Conservation (phyloP, 768 basidiomycete genomes). For the Chalciporus pseudorubinellus region DNA sequence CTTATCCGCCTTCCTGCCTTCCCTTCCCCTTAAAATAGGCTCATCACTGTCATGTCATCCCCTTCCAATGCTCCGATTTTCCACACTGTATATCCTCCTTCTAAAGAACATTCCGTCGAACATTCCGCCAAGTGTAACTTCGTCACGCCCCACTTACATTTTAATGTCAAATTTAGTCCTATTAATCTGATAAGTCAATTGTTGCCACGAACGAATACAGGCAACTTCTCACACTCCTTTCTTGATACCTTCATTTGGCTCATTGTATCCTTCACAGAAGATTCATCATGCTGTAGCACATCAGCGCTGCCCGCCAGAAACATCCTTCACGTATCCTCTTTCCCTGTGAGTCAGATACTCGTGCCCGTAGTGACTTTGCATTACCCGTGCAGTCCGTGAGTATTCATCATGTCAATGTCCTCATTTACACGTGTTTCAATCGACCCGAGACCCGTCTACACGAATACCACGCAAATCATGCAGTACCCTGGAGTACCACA, state of each 20-base stretch:
- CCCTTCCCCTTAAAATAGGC: background rate
- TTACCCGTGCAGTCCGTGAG: background rate
- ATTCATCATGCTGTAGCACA: constrained; percentile 2
- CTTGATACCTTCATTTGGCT: background rate
- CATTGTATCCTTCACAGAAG: constrained; percentile 4
- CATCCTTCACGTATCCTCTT: background rate
- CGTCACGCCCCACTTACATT: background rate
- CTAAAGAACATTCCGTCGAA: background rate
- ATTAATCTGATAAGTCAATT: constrained; percentile 8
- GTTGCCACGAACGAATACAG: background rate
- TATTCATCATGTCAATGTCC: background rate
- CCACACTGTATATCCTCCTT: background rate
- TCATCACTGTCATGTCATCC: too few relatives aligned
- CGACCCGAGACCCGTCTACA: background rate
- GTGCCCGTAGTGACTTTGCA: too few relatives aligned
- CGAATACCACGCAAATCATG: too few relatives aligned
- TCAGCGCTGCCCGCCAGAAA: background rate
- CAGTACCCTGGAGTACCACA: background rate
- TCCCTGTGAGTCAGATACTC: background rate
- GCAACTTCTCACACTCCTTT: background rate
- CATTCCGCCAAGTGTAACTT: background rate
- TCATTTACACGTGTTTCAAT: constrained; percentile 5
- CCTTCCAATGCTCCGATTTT: too few relatives aligned
- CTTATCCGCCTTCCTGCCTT: background rate
- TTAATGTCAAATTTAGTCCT: background rate